phyloP scores from a whole-genome alignment of 1,139 yeast species.

The Debaryomyces psychrophilus region DNA sequence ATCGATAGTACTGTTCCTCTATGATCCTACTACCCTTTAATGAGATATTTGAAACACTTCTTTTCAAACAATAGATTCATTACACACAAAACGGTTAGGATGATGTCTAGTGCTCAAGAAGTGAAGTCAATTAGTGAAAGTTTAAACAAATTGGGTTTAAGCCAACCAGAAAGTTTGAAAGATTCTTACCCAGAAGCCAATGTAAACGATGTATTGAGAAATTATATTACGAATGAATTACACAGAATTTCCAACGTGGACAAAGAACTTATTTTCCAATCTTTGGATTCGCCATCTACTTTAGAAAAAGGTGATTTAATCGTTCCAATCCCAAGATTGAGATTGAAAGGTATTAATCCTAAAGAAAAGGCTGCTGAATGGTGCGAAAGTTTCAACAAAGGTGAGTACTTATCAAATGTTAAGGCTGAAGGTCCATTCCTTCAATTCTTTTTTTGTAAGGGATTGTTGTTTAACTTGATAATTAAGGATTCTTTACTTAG shows the following conservation, averaged over 20 bases:
- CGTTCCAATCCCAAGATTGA: slow-evolving; percentile 89
- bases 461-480: slow-evolving; percentile 66
- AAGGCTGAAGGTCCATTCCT: slow-evolving; percentile 88
- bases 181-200: slow-evolving; percentile 70
- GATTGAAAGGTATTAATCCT: slow-evolving; percentile 85
- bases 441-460: slow-evolving; percentile 80
- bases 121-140: slow-evolving; percentile 39
- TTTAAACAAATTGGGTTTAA: slow-evolving; percentile 41
- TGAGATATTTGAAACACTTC: slow-evolving; percentile 19
- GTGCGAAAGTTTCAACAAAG: slow-evolving; percentile 70
- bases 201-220: slow-evolving; percentile 82
- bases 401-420: slow-evolving; percentile 68
- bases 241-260: slow-evolving; percentile 74
- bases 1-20: neutral
- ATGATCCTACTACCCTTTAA: slow-evolving; percentile 10
- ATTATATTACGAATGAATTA: slow-evolving; percentile 82
- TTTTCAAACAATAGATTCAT: slow-evolving; percentile 15
- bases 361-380: slow-evolving; percentile 84
- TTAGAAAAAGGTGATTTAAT: slow-evolving; percentile 92
- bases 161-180: slow-evolving; percentile 29
- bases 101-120: slow-evolving; percentile 13
- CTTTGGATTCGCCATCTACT: slow-evolving; percentile 85
- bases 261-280: slow-evolving; percentile 69
- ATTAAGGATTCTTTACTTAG: slow-evolving; percentile 71
- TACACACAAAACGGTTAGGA: slow-evolving; percentile 7